A percentile compares a stretch with the other conserved stretches of the same genome.
Conservation (phyloP, 331 rosid species). For the Quercus tomentella region DNA sequence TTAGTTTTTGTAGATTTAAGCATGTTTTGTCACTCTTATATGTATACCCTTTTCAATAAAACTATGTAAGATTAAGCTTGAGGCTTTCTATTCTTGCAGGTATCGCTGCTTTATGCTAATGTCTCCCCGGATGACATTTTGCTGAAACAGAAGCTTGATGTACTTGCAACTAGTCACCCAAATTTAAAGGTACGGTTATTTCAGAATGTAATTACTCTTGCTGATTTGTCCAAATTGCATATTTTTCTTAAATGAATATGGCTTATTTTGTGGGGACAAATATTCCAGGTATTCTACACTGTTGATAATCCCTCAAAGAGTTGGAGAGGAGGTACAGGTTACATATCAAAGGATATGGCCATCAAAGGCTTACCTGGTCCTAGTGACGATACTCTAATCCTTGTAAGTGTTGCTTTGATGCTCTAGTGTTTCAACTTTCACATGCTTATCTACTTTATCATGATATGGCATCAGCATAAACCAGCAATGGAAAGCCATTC, state of each 20-base stretch:
- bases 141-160: slow-evolving; percentile 86
- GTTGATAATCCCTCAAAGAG: slow-evolving; percentile 74
- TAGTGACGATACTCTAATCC: slow-evolving; percentile 65
- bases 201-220: not conserved
- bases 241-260: not conserved
- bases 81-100: slow-evolving; percentile 37
- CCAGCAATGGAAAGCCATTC: not conserved
- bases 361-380: slow-evolving; percentile 90
- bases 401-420: slow-evolving; percentile 59
- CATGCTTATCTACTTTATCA: not conserved
- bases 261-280: slow-evolving; percentile 4
- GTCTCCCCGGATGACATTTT: slow-evolving; percentile 87
- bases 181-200: slow-evolving; percentile 63
- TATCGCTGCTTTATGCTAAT: slow-evolving; percentile 78
- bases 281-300: slow-evolving; percentile 61
- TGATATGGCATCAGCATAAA: not conserved
- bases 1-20: slow-evolving; percentile 11
- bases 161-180: slow-evolving; percentile 75
- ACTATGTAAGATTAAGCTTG: slow-evolving; percentile 11
- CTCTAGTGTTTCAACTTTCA: not conserved
- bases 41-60: not conserved
- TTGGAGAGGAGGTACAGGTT: slow-evolving; percentile 92
- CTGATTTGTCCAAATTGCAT: slow-evolving; percentile 6
- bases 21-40: not conserved
- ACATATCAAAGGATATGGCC: slow-evolving; percentile 75